phyloP scores from a whole-genome alignment of 352 stramenopile species.

The Elongisporangium prolatum region DNA sequence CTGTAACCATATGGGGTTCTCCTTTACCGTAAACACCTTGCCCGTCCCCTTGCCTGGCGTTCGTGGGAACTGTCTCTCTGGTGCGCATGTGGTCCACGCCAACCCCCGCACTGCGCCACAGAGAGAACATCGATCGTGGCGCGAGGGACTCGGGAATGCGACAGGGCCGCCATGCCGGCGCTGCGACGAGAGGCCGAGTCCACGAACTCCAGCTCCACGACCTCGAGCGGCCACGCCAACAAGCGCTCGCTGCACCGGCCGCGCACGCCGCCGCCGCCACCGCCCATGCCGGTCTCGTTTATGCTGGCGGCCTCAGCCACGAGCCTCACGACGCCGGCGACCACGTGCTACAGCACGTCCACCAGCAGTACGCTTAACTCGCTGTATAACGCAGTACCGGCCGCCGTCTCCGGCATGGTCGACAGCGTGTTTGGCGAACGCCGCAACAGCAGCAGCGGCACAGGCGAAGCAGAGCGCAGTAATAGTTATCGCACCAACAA shows the following conservation, averaged over 20 bases:
- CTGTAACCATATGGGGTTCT: not conserved
- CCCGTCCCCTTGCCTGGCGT: not conserved
- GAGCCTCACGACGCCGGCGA: not conserved
- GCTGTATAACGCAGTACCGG: conserved; percentile 8
- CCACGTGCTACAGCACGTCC: not conserved
- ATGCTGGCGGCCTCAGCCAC: not conserved
- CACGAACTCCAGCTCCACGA: not conserved
- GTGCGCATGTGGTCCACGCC: not conserved
- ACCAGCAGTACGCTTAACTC: not conserved
- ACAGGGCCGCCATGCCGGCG: not conserved
- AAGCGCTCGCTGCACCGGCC: not conserved
- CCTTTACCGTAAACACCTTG: not conserved
- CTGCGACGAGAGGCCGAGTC: not conserved
- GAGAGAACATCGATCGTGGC: not conserved
- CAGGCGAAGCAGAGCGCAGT: conserved; percentile 3
- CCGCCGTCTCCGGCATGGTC: conserved; percentile 13
- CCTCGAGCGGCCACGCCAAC: not conserved
- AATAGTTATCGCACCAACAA: conserved; percentile 9
- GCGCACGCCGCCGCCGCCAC: not conserved
- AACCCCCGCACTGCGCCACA: not conserved
- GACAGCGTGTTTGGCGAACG: conserved; percentile 12
- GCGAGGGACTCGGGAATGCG: not conserved
- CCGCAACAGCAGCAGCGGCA: conserved; percentile 7
- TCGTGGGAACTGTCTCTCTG: not conserved
- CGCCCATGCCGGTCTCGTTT: not conserved